Evolutionary conservation across 768 basidiomycete genomes (phyloP).

Genomic region (Megacollybia marginata): DNA sequence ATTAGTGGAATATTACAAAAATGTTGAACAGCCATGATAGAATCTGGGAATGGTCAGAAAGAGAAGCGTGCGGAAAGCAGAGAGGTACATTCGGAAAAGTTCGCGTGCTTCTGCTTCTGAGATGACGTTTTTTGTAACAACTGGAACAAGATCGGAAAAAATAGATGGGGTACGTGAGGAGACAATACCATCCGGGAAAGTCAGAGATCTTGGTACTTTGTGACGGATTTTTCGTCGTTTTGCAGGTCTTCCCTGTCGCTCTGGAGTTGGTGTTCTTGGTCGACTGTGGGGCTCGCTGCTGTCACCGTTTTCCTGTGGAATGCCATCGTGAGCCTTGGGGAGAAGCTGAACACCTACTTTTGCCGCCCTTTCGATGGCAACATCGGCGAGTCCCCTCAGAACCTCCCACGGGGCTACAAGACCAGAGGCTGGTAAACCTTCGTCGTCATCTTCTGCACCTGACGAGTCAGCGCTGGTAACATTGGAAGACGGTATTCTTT

Average conservation of each 20-base stretch:
- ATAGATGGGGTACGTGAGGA: constrained; percentile 1
- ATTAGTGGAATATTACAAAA: constrained; percentile 34
- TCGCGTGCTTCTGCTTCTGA: constrained; percentile 79
- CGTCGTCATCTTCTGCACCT: constrained; percentile 75
- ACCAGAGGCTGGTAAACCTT: constrained; percentile 73
- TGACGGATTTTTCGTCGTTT: constrained; percentile 72
- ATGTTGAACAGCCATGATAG: constrained; percentile 89
- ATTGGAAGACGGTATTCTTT: constrained; percentile 54
- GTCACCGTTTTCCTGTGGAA: constrained; percentile 64
- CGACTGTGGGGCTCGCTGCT: constrained; percentile 72
- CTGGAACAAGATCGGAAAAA: constrained; percentile 25
- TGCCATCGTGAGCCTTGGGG: neutral
- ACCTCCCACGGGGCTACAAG: constrained; percentile 87
- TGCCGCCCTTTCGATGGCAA: constrained; percentile 70
- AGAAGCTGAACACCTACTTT: constrained; percentile 38
- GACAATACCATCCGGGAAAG: constrained; percentile 69
- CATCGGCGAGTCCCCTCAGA: constrained; percentile 71
- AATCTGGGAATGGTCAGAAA: constrained; percentile 44
- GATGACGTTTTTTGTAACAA: constrained; percentile 79
- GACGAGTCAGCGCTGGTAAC: constrained; percentile 77
- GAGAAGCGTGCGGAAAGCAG: constrained; percentile 2
- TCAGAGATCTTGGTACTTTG: constrained; percentile 33
- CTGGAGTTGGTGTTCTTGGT: constrained; percentile 65
- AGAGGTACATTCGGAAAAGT: constrained; percentile 72
- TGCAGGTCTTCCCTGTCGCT: constrained; percentile 56